Base-by-base conservation (phyloP, 352 stramenopile species). In the Phytophthora megakarya region DNA sequence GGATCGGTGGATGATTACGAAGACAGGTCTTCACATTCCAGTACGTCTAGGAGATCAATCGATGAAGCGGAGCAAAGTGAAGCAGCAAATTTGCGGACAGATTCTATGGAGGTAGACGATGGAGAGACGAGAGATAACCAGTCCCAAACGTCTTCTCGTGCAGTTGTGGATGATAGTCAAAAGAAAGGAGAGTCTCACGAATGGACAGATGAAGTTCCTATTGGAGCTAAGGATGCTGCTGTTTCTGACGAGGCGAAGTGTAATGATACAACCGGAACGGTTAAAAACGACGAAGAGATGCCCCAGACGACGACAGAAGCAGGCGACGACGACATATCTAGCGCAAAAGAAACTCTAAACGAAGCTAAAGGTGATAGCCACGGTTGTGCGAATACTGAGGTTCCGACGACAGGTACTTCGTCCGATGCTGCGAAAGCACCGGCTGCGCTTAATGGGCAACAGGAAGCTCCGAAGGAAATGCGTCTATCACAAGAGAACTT, bases 31-130 rank as follows among this genome's bases (percentile, higher is more conserved):
- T 10, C 35, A 28, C 26, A 16, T 28, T 10, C 15, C 44, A 52
- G 40, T 23, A 33, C 42, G 12, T 48, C 25, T 21, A 48, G 5
- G 25, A 48, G 42, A 22, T n/a, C 16, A n/a, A 15, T 48, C 13
- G 22, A 28, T 39, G 56, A 58, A 37, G 28, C 21, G 9, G 21
- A 61, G 21, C 37, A 57, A 12, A 15, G 5, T 56, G n/a, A 28
- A 18, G 26, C 10, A 26, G 54, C 35, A 35, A 55, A 18, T 37
- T 45, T 26, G 50, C 48, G 9, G 13, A 40, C 18, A 22, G 46
- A 54, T 6, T 63, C 46, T 10, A 60, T 60, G 22, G 37, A 65
- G 42, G 37, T 64, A 33, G 45, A 62, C 21, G 40, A 57, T 19
- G 46, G 58, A 19, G 25, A 6, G 18, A 57, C 33, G 32, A 59